phyloP scores from a whole-genome alignment of 352 stramenopile species.

The Phytopythium mirpurense region DNA sequence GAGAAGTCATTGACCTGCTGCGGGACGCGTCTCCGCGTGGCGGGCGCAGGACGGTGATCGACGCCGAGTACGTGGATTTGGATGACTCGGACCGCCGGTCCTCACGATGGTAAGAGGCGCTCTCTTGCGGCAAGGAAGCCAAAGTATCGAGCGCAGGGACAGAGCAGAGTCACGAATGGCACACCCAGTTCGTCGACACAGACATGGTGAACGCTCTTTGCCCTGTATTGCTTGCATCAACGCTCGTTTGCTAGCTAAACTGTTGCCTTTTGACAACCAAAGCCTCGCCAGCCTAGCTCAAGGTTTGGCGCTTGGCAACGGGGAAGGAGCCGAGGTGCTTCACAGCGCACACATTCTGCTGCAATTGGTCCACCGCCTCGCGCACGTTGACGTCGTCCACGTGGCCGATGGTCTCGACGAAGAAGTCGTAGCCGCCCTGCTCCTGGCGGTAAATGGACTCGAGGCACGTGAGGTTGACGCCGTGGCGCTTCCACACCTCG shows the following conservation, averaged over 20 bases:
- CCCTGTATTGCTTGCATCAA: neutral
- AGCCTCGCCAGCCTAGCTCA: slow-evolving; percentile 22
- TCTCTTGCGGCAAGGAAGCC: neutral
- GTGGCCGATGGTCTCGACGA: slow-evolving; percentile 78
- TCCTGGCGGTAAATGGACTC: slow-evolving; percentile 84
- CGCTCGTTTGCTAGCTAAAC: no score
- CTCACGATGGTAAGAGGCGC: slow-evolving; percentile 15
- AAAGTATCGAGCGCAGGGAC: neutral
- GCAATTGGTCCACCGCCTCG: slow-evolving; percentile 45
- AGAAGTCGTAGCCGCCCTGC: slow-evolving; percentile 78
- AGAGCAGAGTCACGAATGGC: neutral
- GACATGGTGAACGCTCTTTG: neutral
- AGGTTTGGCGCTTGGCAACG: slow-evolving; percentile 41
- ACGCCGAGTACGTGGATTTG: slow-evolving; percentile 70
- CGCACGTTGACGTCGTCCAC: slow-evolving; percentile 64
- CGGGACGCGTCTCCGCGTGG: slow-evolving; percentile 28
- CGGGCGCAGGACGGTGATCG: slow-evolving; percentile 50
- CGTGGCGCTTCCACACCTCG: slow-evolving; percentile 77
- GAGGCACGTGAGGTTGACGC: slow-evolving; percentile 79
- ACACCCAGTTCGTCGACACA: neutral
- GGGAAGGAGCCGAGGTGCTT: slow-evolving; percentile 81
- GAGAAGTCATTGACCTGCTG: slow-evolving; percentile 64
- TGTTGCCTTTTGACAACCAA: no score
- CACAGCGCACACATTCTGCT: slow-evolving; percentile 47
- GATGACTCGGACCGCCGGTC: slow-evolving; percentile 21